Conservation (phyloP, 2,329 filamentous ascomycete genomes). For the Neopestalotiopsis sp. region DNA sequence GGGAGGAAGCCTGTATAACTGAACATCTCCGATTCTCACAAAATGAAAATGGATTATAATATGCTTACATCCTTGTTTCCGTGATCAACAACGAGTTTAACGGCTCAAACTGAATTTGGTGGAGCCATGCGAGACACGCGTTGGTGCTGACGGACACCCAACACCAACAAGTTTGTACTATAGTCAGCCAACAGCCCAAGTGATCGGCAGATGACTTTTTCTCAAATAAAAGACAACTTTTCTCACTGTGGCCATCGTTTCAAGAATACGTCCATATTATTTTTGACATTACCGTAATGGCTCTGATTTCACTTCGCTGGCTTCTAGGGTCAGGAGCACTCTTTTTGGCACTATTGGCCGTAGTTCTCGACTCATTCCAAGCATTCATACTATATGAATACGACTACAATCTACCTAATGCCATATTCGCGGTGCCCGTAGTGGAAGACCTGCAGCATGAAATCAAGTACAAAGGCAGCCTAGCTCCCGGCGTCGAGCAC, state of each 20-base stretch:
- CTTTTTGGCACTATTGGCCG: neutral
- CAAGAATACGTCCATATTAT: neutral
- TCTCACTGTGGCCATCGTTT: too few species aligned
- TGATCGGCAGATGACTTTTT: too few species aligned
- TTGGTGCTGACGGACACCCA: too few species aligned
- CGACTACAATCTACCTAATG: neutral
- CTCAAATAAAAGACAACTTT: too few species aligned
- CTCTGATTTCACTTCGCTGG: neutral
- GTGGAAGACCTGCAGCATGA: neutral
- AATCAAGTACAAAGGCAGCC: conserved; percentile 33
- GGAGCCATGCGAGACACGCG: too few species aligned
- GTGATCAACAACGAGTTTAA: too few species aligned
- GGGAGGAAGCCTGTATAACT: too few species aligned
- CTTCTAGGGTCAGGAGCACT: neutral
- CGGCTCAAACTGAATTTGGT: too few species aligned
- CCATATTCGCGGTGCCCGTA: neutral
- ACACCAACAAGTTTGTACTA: neutral
- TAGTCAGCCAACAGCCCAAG: too few species aligned
- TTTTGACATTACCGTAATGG: neutral
- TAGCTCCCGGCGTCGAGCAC: conserved; percentile 33
- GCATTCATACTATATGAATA: neutral
- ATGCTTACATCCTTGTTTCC: too few species aligned
- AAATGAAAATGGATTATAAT: too few species aligned
- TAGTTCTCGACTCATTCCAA: neutral
- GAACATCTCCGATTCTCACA: too few species aligned